Base-by-base conservation (phyloP, 2,329 filamentous ascomycete genomes). In the Epicoccum sorghinum region DNA sequence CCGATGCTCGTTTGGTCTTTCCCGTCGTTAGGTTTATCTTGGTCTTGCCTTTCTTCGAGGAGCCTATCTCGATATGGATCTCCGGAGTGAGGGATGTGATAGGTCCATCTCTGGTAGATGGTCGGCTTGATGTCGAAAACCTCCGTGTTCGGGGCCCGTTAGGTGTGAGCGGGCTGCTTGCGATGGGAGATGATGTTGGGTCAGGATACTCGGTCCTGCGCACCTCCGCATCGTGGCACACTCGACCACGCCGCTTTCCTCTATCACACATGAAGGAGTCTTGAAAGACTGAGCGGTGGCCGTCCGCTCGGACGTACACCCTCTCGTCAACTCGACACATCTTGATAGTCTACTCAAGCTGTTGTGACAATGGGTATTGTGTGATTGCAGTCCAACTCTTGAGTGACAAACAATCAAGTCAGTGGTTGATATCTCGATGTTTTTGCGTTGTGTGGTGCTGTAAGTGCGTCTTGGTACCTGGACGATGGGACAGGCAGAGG, bases 311-410 rank as follows among this genome's bases (percentile, higher is more conserved):
- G 52, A 67, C 59, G 52, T 71, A 71, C 43, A 70, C 42, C n/a
- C 61, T 64, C 48, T 71, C 66, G 32, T 73, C 67, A 29, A 73
- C 55, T 35, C 66, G 60, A 49, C 71, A 74, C 71, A 74, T 74
- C 23, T 53, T 60, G 55, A 45, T 39, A 39, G 49, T 33, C 38
- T 47, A 6, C 18, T 7, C 14, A 10, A 13, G 9, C 7, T 9
- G 13, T 33, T 13, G 32, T 13, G 32, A 33, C 7, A 13, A 33
- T 33, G 13, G 10, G 27, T 29, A 9, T 7, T 29, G 27, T 29
- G 27, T 29, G 27, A 7, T 9, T 2, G 9, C 27, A 29, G 27
- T 29, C 9, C 27, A 29, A 9, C 9, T 29, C 9, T 6, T 29
- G 27, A 29, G 6, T 29, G 27, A 29, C 27, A 29, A 29, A 29